Evolutionary conservation across 2,329 filamentous ascomycete species (phyloP).

Genomic region (Colletotrichum orchidophilum): DNA sequence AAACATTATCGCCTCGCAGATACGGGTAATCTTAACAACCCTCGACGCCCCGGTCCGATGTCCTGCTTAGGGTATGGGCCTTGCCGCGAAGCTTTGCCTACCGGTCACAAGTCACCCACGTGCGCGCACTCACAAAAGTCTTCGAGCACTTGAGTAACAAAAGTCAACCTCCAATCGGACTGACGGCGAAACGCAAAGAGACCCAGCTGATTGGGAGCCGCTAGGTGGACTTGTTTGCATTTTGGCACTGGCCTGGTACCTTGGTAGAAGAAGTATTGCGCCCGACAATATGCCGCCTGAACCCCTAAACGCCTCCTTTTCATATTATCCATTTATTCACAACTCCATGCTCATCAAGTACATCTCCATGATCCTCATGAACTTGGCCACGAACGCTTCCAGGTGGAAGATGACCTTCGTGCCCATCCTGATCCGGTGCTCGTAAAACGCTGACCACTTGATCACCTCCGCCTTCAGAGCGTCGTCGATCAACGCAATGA

Average conservation of each 20-base stretch:
- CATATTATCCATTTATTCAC: conserved; percentile 45
- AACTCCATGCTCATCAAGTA: conserved; percentile 87
- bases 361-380: conserved; percentile 96
- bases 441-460: conserved; percentile 96
- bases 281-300: conserved; percentile 8
- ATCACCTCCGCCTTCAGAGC: conserved; percentile 90
- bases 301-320: conserved; percentile 38
- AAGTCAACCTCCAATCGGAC: background rate
- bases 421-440: conserved; percentile 91
- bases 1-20: conserved; percentile 2
- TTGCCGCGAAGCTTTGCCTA: background rate
- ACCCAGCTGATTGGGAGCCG: background rate
- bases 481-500: conserved; percentile 88
- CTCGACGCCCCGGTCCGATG: background rate
- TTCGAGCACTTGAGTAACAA: background rate
- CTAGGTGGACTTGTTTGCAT: background rate
- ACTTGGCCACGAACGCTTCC: conserved; percentile 98
- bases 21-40: background rate
- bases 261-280: background rate
- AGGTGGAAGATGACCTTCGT: conserved; percentile 98
- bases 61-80: background rate
- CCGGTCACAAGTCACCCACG: background rate
- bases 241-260: conserved; percentile 5
- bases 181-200: background rate
- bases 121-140: background rate